Base-by-base conservation (phyloP, 148 eudicot species). In the Camellia lanceoleosa region DNA sequence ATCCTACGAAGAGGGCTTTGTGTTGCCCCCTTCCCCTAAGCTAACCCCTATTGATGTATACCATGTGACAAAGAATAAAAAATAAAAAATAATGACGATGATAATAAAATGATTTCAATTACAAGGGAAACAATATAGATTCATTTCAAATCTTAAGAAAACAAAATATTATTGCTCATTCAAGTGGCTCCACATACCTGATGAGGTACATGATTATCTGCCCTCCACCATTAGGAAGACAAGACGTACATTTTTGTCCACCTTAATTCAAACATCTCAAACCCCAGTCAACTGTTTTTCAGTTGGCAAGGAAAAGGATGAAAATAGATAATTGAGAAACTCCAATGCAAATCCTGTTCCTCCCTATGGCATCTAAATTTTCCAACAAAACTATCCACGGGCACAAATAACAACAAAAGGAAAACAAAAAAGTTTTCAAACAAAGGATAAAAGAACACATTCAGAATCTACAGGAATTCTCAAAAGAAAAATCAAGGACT, bases 311-410 rank as follows among this genome's bases (percentile, higher is more conserved):
- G 62, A 16, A 54, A 30, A 23, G 44, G 11, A 71, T 5, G 62
- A n/a, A 73, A 23, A 73, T 73, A 44, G 62, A 54, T 54, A 12
- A 73, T 54, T 19, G 62, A 75, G 41, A 5, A 75, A 74, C 54
- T 61, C 41, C 55, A 43, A 11, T 44, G 1, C 18, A 46, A 19
- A 76, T 61, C 54, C n/a, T 62, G 19, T 52, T 30, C 44, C 38
- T 20, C n/a, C 41, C 19, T 61, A 7, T 60, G 52, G 67, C 14
- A 44, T 43, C 30, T n/a, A 60, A 75, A 5, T 19, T 75, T 44
- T 60, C 30, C 41, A 75, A 42, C 18, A 75, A 11, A 15, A 43
- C 51, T 43, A 43, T 14, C 46, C 4, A 73, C 1, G 38, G 23
- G 23, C 46, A 69, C 55, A 70, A 18, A 20, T 66, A 79, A 55